These are phyloP conservation scores for Neonectria hederae DNA, from an alignment of 2,329 filamentous ascomycete species.

Conservation along the genomic window DNA sequence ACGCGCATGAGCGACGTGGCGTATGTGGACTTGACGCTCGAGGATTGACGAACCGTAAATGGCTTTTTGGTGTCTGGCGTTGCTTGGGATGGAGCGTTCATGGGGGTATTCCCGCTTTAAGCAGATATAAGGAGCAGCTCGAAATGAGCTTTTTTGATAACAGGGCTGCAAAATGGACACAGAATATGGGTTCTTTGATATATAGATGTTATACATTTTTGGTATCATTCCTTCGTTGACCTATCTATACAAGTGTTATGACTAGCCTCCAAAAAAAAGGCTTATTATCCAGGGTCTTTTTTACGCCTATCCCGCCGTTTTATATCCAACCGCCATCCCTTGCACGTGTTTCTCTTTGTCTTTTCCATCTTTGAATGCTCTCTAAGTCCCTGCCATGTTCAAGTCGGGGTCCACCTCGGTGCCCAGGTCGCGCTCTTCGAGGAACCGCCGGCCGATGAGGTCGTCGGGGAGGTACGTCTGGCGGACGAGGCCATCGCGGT, in stretches of 20 bases:
- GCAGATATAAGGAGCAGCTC: not conserved
- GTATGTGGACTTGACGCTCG: conserved; percentile 47
- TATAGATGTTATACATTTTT: conserved; percentile 25
- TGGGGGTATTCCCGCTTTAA: conserved; percentile 5
- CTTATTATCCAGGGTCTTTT: conserved; percentile 17
- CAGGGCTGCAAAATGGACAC: not conserved
- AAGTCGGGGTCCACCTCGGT: conserved; percentile 78
- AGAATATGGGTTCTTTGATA: conserved; percentile 2
- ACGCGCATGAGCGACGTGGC: conserved; percentile 47
- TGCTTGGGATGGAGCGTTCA: conserved; percentile 24
- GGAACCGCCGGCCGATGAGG: conserved; percentile 74
- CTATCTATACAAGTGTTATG: conserved; percentile 21
- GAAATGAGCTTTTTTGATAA: conserved; percentile 11
- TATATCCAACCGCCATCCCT: conserved; percentile 20
- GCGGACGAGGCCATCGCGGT: conserved; percentile 78
- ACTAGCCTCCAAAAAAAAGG: not conserved
- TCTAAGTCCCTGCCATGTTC: conserved; percentile 47
- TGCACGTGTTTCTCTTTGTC: conserved; percentile 2
- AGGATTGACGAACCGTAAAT: conserved; percentile 30
- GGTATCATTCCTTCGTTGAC: conserved; percentile 25
- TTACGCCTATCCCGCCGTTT: conserved; percentile 26
- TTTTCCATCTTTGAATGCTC: not conserved
- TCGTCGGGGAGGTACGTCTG: conserved; percentile 92
- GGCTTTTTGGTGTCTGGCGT: not conserved
- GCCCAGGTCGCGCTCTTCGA: conserved; percentile 84